Evolutionary conservation across 2,329 filamentous ascomycete genomes (phyloP), one percentile per base, ranked within the genome.

Genomic region (Epichloe uncinata): DNA sequence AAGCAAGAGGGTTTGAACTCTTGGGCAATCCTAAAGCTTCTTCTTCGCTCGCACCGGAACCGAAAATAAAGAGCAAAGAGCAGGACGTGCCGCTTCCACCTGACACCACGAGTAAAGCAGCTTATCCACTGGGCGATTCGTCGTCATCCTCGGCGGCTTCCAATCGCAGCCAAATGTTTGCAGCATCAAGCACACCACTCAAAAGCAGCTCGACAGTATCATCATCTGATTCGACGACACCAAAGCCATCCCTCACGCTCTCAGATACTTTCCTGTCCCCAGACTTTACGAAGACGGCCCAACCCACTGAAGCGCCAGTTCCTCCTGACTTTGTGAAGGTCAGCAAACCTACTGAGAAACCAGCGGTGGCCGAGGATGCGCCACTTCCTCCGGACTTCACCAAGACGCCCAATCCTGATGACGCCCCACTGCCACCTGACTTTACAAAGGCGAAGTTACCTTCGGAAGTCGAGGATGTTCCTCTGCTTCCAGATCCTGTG

Each of bases 81-180:
- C 56, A 61, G 50, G 66, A 66, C 52, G 63, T 58, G 20, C 75
- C 77, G 51, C 63, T 79, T 4, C 76, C 77, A 35, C 75, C 77
- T 20, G 75, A 79, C 53, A 64, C 73, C 51, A 78, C 69, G 49
- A 80, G 75, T 69, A 78, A 73, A 66, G 62, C 65, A 51, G 61
- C 66, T 47, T 78, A 71, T 57, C 64, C 69, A 46, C 55, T 76
- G 38, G 73, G 71, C 45, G 72, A 75, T 52, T 75, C 73, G 16
- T 73, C 72, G 36, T 75, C 73, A 42, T 77, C 75, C 52, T 78
- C 75, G 44, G 66, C 69, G 53, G 62, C 66, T 48, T 72, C 73
- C 50, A 63, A 60, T 56, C 55, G 52, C 16, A 59, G 57, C 16
- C 59, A 63, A 48, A 60, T 63, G 50, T 62, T 63, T 57, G 61